Conservation (phyloP, 2,329 filamentous ascomycete genomes). For the Nigrograna mackinnonii region DNA sequence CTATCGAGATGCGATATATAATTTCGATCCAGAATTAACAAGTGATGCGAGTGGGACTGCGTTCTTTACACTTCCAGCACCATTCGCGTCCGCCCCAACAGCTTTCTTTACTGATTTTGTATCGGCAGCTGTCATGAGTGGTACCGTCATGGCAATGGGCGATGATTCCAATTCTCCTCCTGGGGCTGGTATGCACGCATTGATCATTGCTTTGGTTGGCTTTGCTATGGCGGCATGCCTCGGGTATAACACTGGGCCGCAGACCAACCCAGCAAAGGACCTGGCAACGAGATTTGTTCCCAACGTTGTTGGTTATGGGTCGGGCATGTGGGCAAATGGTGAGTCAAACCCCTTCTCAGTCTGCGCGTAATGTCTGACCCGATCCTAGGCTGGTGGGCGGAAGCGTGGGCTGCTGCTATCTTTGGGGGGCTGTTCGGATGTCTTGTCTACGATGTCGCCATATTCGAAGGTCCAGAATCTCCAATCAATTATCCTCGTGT, state of each 20-base stretch:
- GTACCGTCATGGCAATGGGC: conserved; percentile 41
- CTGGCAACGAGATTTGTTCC: conserved; percentile 39
- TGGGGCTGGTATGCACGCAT: conserved; percentile 44
- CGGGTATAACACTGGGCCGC: conserved; percentile 41
- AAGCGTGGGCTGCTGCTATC: conserved; percentile 40
- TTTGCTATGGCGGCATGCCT: conserved; percentile 11
- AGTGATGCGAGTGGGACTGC: conserved; percentile 22
- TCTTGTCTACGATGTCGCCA: conserved; percentile 38
- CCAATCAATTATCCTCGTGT: conserved; percentile 33
- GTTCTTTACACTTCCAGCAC: conserved; percentile 30
- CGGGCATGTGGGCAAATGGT: conserved; percentile 10
- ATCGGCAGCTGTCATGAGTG: conserved; percentile 28
- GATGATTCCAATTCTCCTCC: conserved; percentile 43
- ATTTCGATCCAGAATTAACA: conserved; percentile 14
- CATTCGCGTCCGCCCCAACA: conserved; percentile 23
- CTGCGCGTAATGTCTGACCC: too few species aligned
- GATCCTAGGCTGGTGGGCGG: conserved; percentile 42
- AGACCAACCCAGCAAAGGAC: conserved; percentile 41
- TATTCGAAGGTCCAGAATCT: conserved; percentile 44
- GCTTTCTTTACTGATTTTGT: conserved; percentile 45
- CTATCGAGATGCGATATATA: conserved; percentile 39
- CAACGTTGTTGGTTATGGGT: conserved; percentile 36
- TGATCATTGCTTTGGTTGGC: conserved; percentile 24
- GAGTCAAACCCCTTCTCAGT: too few species aligned
- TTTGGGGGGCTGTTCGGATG: conserved; percentile 35